Base-by-base conservation (phyloP, 1,284 basidiomycete species). In the Pseudozyma hubeiensis region DNA sequence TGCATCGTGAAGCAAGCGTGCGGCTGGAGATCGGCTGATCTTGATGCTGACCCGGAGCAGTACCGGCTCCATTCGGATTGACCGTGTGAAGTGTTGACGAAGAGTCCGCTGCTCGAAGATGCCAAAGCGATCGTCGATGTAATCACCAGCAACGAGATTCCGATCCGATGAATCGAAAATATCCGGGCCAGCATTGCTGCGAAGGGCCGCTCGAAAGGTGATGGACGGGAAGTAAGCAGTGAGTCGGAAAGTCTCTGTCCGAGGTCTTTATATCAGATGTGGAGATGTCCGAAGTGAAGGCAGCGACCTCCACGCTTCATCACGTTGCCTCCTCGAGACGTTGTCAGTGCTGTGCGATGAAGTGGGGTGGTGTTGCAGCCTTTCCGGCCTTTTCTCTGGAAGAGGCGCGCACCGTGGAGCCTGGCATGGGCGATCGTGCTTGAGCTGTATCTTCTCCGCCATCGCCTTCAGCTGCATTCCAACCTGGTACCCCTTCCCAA, bases 1-100 rank as follows among this genome's bases (percentile, higher is more conserved):
- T 54, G 50, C 2, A 67, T 57, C 19, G 54, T 49, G 46, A 67
- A 67, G 39, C 64, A 67, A n/a, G 58, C 64, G 24, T 49, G 34
- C 1, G 64, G 58, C 40, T 48, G 29, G 45, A 46, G 13, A 2
- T 51, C 54, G 19, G 10, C 31, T 47, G 53, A 7, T 7, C 7
- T 11, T 17, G 44, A 29, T 6, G 31, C 30, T 17, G 64, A 30
- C 16, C 10, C 7, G 4, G 58, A 50, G 45, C 64, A 67, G 45
- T 45, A 53, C 0, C 53, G 64, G 24, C 4, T 19, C 58, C 53
- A 61, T 35, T 67, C 64, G 29, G 45, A 46, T 30, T 67, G 53
- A 24, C 64, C 64, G 6, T 50, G 33, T 7, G 53, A 29, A 2
- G 58, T 57, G 29, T 40, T 56, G 44, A 61, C 64, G 40, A 67